A percentile compares a stretch with the other conserved stretches of the same genome.
Conservation (phyloP, 106 monocot genomes). For the Acanthochlamys bracteata region DNA sequence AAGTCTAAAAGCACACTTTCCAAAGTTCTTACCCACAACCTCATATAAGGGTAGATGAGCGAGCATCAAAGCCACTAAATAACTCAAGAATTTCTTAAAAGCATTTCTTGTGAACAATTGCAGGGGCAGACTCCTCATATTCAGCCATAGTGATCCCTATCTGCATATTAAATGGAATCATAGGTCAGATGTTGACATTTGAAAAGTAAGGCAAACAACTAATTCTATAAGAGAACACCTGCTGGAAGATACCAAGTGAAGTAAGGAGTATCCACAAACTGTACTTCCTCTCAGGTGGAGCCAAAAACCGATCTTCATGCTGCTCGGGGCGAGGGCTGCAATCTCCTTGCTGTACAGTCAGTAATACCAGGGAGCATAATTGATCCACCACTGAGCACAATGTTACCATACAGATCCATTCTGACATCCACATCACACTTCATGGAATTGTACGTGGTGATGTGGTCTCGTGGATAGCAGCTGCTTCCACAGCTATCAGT, state of each 20-base stretch:
- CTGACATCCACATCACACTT: conserved; percentile 16
- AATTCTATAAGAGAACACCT: background rate
- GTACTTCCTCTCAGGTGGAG: conserved; percentile 12
- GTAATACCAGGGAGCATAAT: conserved; percentile 15
- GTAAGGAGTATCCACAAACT: conserved; percentile 15
- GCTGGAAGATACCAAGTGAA: conserved; percentile 12
- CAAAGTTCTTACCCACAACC: background rate
- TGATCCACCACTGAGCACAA: conserved; percentile 13
- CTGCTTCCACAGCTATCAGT: conserved; percentile 14
- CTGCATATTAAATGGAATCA: background rate
- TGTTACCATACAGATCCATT: conserved; percentile 13
- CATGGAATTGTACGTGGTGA: conserved; percentile 16
- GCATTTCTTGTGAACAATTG: conserved; percentile 12
- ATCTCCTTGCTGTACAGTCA: conserved; percentile 15
- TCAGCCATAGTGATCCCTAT: conserved; percentile 12
- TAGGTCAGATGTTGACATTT: background rate
- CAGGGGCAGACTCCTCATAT: conserved; percentile 11
- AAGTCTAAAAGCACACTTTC: background rate
- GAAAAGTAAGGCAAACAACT: no score
- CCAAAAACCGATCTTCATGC: conserved; percentile 16
- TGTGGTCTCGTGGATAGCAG: conserved; percentile 10
- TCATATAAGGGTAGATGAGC: background rate
- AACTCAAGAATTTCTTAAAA: background rate
- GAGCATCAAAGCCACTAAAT: background rate
- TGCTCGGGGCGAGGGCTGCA: conserved; percentile 11